phyloP scores from a whole-genome alignment of 1,284 basidiomycete species.

The Apiotrichum montevideense region DNA sequence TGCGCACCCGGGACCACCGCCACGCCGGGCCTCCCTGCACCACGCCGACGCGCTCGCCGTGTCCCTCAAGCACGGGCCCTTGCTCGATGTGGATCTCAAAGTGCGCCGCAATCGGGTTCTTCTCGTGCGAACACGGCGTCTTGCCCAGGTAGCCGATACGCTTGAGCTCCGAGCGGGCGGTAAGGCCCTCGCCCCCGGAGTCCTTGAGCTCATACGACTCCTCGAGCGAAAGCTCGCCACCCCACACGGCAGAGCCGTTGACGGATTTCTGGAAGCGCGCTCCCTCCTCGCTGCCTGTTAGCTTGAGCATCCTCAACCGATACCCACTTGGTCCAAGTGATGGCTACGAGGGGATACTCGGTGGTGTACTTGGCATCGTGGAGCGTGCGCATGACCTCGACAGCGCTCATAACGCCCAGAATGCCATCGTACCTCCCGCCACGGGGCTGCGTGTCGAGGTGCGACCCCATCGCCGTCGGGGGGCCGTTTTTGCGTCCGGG shows the following conservation, averaged over 20 bases:
- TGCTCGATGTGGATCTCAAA: constrained; percentile 39
- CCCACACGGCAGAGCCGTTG: constrained; percentile 34
- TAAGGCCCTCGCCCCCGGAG: constrained; percentile 7
- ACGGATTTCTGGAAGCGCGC: constrained; percentile 30
- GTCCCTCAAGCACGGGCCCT: constrained; percentile 27
- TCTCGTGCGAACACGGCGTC: constrained; percentile 9
- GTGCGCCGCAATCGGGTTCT: constrained; percentile 25
- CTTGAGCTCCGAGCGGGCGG: constrained; percentile 19
- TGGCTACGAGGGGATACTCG: constrained; percentile 17
- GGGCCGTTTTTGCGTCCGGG: constrained; percentile 18
- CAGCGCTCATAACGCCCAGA: constrained; percentile 24
- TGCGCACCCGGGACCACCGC: constrained; percentile 23
- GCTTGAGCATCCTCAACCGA: not conserved
- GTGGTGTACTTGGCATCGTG: constrained; percentile 13
- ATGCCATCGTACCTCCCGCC: constrained; percentile 37
- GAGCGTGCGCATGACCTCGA: constrained; percentile 22
- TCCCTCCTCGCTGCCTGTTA: constrained; percentile 22
- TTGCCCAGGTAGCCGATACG: constrained; percentile 22
- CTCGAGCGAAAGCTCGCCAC: constrained; percentile 14
- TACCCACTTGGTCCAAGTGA: constrained; percentile 25
- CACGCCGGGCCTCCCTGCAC: constrained; percentile 30
- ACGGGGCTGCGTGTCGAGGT: constrained; percentile 34
- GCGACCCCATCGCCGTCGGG: constrained; percentile 31
- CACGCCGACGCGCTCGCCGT: constrained; percentile 15
- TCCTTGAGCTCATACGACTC: constrained; percentile 14